Evolutionary conservation across 2,329 filamentous ascomycete genomes (phyloP), one percentile per base, ranked within the genome.

Genomic region (Fusarium sp.): DNA sequence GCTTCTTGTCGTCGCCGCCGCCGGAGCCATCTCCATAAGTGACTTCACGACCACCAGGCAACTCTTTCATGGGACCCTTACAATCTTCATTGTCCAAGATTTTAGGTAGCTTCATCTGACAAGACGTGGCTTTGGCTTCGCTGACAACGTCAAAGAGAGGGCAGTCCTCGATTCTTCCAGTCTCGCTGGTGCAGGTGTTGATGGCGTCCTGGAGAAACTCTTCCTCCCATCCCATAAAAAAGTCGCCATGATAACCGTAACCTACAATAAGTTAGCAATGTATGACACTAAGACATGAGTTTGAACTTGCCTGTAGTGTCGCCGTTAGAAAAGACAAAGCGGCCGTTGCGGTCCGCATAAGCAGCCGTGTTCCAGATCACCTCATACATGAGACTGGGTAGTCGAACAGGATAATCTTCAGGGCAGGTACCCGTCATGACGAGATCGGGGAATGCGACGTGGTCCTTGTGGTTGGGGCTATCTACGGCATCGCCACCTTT

Each of bases 371-470:
- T 80, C 85, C 88, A 96, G 74, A 96, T 96, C 31, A 89, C 92
- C 80, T 97, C 92, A 74, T 84, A 97, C 75, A 96, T 89, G 43
- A 97, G 82, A 60, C 89, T 89, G 3, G 90, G 87, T 24, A 95
- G 75, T 53, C 91, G 88, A 15, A 82, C 83, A 11, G 87, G 83
- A 72, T 87, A 93, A 8, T 82, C 88, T 2, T 84, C 73, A 1
- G 93, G 92, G 76, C 93, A 97, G 34, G 80, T 80, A 29, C 93
- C 93, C 64, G 86, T 86, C 78, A 91, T 91, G 69, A 96, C 89
- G 11, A 89, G 80, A 67, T 86, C 83, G 1, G 92, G 92, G 75
- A 93, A 97, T 5, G 89, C 90, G 61, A 97, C 84, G 73, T 97
- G 87, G 63, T 78, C 79, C 74, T 80, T 81, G 77, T 88, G 85